Percentiles rank a stretch among this genome's conserved stretches.
Conservation (phyloP, 164 flowering plant species). For the Umbilicus rupestris region DNA sequence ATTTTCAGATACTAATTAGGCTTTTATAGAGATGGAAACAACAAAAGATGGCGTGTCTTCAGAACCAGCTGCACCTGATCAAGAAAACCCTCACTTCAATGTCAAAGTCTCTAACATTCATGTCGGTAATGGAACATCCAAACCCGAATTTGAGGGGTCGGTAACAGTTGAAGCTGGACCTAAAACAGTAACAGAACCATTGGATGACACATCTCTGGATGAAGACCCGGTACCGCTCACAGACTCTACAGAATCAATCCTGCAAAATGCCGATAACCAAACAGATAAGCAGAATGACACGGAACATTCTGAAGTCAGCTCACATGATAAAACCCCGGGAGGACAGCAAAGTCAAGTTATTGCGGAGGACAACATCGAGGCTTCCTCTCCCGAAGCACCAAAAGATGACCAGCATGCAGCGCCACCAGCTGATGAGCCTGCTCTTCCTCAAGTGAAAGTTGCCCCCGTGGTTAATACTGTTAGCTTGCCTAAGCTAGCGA, state of each 20-base stretch:
- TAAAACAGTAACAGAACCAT: not conserved
- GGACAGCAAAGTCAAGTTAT: not conserved
- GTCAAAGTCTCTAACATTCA: not conserved
- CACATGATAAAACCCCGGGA: not conserved
- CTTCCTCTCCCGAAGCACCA: not conserved
- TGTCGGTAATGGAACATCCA: not conserved
- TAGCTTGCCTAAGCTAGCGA: not conserved
- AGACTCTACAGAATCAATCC: not conserved
- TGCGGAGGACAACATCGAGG: not conserved
- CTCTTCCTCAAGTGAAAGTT: constrained; percentile 2
- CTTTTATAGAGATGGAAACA: not conserved
- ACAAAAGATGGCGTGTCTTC: not conserved
- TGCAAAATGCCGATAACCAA: constrained; percentile 1
- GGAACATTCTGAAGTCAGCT: not conserved
- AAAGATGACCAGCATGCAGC: not conserved
- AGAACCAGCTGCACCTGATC: constrained; percentile 4
- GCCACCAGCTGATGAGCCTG: not conserved
- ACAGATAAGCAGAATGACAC: not conserved
- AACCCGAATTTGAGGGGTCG: not conserved
- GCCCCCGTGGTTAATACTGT: not conserved
- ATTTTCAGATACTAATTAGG: not conserved
- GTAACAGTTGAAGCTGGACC: not conserved
- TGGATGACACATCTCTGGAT: not conserved
- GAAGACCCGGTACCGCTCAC: not conserved
- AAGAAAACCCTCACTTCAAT: not conserved